phyloP scores from a whole-genome alignment of 2,329 filamentous ascomycete species.

The Hypoxylon rubiginosum region DNA sequence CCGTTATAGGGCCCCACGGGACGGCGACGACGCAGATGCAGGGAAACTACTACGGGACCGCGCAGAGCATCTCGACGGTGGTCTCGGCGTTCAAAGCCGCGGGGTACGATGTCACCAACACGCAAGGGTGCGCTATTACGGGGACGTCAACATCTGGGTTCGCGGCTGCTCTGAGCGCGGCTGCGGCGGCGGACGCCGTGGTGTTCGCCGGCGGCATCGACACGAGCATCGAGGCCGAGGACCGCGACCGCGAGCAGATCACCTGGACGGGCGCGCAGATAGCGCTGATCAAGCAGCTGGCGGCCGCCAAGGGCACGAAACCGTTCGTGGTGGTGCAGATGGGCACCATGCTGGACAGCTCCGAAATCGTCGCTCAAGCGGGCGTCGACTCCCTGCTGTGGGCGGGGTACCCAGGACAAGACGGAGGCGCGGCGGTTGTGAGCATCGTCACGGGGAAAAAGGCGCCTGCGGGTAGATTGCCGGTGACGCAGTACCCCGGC shows the following conservation, averaged over 20 bases:
- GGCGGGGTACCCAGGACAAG: slow-evolving; percentile 72
- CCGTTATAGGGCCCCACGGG: slow-evolving; percentile 70
- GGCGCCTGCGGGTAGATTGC: slow-evolving; percentile 66
- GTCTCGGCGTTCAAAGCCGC: slow-evolving; percentile 44
- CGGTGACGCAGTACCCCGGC: slow-evolving; percentile 68
- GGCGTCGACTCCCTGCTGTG: slow-evolving; percentile 67
- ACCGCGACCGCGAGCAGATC: slow-evolving; percentile 63
- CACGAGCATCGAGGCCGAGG: slow-evolving; percentile 64
- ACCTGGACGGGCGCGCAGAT: slow-evolving; percentile 66
- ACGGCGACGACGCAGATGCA: slow-evolving; percentile 69
- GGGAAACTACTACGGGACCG: slow-evolving; percentile 63
- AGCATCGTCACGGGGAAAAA: slow-evolving; percentile 65
- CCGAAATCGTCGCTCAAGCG: slow-evolving; percentile 60
- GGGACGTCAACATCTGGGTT: slow-evolving; percentile 53
- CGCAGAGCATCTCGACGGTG: slow-evolving; percentile 47
- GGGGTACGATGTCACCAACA: slow-evolving; percentile 43
- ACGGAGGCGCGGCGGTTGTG: slow-evolving; percentile 68
- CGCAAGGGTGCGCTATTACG: slow-evolving; percentile 44
- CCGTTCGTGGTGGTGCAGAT: slow-evolving; percentile 65
- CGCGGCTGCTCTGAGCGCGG: slow-evolving; percentile 53
- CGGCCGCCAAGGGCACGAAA: slow-evolving; percentile 55
- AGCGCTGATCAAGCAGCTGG: slow-evolving; percentile 63
- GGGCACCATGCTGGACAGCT: slow-evolving; percentile 64
- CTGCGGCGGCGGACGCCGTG: slow-evolving; percentile 63
- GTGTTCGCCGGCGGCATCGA: slow-evolving; percentile 70